Evolutionary conservation across 2,329 filamentous ascomycete genomes (phyloP), one percentile per base, ranked within the genome.

Genomic region (Botryotinia calthae): DNA sequence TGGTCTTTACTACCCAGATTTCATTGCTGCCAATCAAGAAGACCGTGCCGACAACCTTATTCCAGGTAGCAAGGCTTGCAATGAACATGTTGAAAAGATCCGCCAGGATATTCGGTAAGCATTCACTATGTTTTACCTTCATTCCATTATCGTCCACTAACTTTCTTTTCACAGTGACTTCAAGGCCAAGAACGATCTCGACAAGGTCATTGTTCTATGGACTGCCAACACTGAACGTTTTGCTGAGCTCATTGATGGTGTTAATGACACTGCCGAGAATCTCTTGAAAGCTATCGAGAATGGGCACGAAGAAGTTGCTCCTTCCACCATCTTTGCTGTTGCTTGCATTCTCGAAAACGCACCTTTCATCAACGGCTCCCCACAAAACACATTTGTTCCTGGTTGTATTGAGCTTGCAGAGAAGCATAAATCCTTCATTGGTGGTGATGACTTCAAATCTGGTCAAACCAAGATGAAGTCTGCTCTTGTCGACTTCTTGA

Each of bases 401-500:
- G 96, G 96, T 80, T 93, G 92, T 74, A 91, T 98, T 78, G 87
- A 95, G 81, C 90, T 99, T 73, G 96, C 96, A 34, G 93, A 97
- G 86, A 87, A 91, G 83, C 90, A 97, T 83, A 87, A 89, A 73
- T 90, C 95, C 75, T 99, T 97, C 86, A 94, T 99, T 80, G 96
- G 96, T 73, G 96, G 96, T 77, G 96, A 99, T 80, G 96, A 99
- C 85, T 99, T 99, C 91, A 99, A 99, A 87, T 98, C 96, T 75
- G 96, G 96, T 76, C 96, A 99, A 87, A 99, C 96, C 82, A 99
- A 99, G 90, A 99, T 99, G 96, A 99, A 99, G 87, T 98, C 96
- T 74, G 96, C 96, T 31, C 90, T 99, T 44, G 96, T 98, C 63
- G 96, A 99, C 85, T 99, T 99, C 86, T 85, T 99, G 82, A 97